Percentiles rank a stretch among this genome's conserved stretches.
These are phyloP conservation scores for Pisolithus orientalis DNA, from an alignment of 768 basidiomycete genomes.

Conservation along the genomic window DNA sequence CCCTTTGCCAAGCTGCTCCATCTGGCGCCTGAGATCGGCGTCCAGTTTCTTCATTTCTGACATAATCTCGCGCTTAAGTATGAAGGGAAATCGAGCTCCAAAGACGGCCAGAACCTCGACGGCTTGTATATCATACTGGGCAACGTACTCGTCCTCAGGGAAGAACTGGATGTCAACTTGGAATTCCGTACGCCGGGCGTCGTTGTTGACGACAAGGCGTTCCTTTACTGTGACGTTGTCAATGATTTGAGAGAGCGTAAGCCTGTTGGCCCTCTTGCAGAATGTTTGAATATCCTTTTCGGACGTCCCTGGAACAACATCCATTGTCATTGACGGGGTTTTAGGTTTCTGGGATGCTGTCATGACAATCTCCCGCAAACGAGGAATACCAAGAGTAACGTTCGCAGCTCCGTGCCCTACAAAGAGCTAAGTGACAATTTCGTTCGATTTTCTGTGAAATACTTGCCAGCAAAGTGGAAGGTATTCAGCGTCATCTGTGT, in stretches of 20 bases:
- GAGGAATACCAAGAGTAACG: constrained; percentile 97
- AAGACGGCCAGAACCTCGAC: constrained; percentile 70
- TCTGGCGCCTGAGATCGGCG: constrained; percentile 71
- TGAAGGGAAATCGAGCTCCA: constrained; percentile 66
- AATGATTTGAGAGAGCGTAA: constrained; percentile 84
- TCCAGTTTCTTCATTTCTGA: constrained; percentile 82
- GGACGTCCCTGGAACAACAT: constrained; percentile 47
- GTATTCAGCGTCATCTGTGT: constrained; percentile 99
- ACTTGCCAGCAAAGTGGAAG: constrained; percentile 94
- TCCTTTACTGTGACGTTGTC: constrained; percentile 81
- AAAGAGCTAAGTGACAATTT: constrained; percentile 3
- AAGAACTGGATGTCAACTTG: constrained; percentile 80
- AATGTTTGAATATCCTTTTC: constrained; percentile 61
- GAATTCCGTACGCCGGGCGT: constrained; percentile 73
- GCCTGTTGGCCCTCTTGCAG: constrained; percentile 82
- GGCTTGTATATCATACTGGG: constrained; percentile 75
- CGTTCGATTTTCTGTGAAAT: not conserved
- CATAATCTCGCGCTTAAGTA: constrained; percentile 80
- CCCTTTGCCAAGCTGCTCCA: constrained; percentile 79
- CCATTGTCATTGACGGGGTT: constrained; percentile 95
- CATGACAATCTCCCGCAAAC: constrained; percentile 98
- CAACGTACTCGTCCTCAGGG: constrained; percentile 73
- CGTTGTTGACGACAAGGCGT: constrained; percentile 56
- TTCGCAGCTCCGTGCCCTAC: constrained; percentile 97
- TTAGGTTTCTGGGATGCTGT: constrained; percentile 94